Conservation (phyloP, 106 monocot species). For the Dioscorea zingiberensis region DNA sequence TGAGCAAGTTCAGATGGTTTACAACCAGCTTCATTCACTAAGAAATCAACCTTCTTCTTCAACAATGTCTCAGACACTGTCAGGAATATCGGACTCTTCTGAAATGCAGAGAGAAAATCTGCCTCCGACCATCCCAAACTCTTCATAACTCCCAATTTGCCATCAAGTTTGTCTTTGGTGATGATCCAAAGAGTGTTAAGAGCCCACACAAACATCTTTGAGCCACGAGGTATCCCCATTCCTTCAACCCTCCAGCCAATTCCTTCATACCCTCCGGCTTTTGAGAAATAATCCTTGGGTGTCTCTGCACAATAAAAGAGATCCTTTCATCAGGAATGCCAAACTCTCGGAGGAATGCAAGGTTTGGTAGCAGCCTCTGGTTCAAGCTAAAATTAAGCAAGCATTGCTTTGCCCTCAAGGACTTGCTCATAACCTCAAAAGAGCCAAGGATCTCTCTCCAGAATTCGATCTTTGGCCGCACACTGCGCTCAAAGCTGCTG, state of each 20-base stretch:
- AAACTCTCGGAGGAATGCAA: constrained; percentile 1
- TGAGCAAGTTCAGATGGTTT: background rate
- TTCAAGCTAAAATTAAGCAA: background rate
- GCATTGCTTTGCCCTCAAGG: background rate
- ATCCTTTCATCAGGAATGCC: no score
- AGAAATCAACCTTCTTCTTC: constrained; percentile 12
- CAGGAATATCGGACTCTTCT: background rate
- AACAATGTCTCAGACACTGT: background rate
- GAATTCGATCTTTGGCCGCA: constrained; percentile 3
- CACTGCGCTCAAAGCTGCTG: background rate
- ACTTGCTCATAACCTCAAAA: background rate
- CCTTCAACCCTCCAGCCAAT: background rate
- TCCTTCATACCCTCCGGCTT: background rate
- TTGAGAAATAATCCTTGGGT: background rate
- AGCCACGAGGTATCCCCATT: background rate
- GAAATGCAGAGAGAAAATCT: constrained; percentile 4
- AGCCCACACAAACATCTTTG: constrained; percentile 3
- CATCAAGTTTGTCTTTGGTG: background rate
- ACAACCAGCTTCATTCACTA: constrained; percentile 7
- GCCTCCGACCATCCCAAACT: constrained; percentile 18
- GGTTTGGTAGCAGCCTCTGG: constrained; percentile 1
- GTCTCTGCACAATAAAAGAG: no score
- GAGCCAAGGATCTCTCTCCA: background rate
- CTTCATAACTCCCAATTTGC: constrained; percentile 5
- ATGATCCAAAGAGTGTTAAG: background rate